A percentile compares a stretch with the other conserved stretches of the same genome.
Conservation (phyloP, 768 basidiomycete species). For the Boletellus ananas region DNA sequence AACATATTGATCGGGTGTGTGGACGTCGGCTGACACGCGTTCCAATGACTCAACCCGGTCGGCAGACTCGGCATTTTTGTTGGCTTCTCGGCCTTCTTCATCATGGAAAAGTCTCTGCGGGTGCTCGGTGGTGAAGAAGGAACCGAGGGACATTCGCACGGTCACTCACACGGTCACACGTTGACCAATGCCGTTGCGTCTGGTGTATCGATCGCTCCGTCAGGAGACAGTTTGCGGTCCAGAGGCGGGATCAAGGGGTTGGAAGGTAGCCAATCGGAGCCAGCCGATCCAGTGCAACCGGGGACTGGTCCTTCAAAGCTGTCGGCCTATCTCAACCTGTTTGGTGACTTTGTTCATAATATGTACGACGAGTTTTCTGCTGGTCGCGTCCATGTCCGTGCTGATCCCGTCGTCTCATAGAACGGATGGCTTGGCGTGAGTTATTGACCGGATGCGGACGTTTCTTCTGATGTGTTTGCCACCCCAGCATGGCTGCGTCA, state of each 20-base stretch:
- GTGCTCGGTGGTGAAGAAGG: slow-evolving; percentile 66
- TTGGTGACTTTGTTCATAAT: slow-evolving; percentile 93
- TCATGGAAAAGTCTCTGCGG: slow-evolving; percentile 89
- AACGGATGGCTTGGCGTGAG: slow-evolving; percentile 90
- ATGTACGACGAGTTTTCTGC: slow-evolving; percentile 47
- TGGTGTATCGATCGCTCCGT: slow-evolving; percentile 39
- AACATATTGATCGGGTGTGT: slow-evolving; percentile 86
- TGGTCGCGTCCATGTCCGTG: slow-evolving; percentile 13
- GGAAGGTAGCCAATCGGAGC: slow-evolving; percentile 20
- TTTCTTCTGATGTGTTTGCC: neutral
- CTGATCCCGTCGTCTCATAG: slow-evolving; percentile 35
- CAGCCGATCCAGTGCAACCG: slow-evolving; percentile 20
- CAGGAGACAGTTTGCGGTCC: slow-evolving; percentile 48
- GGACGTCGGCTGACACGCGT: neutral
- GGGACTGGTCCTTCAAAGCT: slow-evolving; percentile 67
- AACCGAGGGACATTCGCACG: slow-evolving; percentile 44
- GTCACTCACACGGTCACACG: slow-evolving; percentile 41
- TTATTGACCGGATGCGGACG: slow-evolving; percentile 18
- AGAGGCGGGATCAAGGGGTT: slow-evolving; percentile 34
- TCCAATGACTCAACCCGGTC: slow-evolving; percentile 8
- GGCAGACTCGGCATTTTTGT: slow-evolving; percentile 73
- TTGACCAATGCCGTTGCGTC: slow-evolving; percentile 39
- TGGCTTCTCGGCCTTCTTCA: slow-evolving; percentile 87
- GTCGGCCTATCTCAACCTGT: slow-evolving; percentile 89
- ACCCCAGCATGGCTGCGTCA: slow-evolving; percentile 82